Conservation (phyloP, 1,284 basidiomycete genomes). For the Mycena sp. region DNA sequence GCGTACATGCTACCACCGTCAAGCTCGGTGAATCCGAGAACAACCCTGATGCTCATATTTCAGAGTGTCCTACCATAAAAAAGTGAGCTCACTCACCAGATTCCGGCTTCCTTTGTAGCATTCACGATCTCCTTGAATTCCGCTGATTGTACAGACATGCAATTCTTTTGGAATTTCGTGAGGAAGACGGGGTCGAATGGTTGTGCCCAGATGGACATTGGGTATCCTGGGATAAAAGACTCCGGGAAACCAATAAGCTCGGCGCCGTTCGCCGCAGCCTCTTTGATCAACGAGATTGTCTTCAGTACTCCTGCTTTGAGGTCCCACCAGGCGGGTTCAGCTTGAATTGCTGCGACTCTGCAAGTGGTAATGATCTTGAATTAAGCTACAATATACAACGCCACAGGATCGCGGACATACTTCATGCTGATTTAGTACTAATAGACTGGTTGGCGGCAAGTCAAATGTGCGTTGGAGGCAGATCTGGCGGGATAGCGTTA, state of each 20-base stretch:
- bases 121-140: conserved; percentile 28
- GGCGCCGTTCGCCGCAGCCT: conserved; percentile 33
- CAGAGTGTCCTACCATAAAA: too few species aligned
- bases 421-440: not conserved
- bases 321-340: conserved; percentile 34
- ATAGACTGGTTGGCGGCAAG: too few species aligned
- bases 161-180: conserved; percentile 25
- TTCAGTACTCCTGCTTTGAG: conserved; percentile 31
- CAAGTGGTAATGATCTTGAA: not conserved
- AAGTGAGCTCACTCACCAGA: conserved; percentile 21
- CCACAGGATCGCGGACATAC: too few species aligned
- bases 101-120: conserved; percentile 27
- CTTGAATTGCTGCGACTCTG: conserved; percentile 34
- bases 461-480: too few species aligned
- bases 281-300: conserved; percentile 26
- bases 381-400: not conserved
- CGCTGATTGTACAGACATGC: conserved; percentile 17
- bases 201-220: conserved; percentile 28
- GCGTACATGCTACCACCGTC: conserved; percentile 33
- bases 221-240: conserved; percentile 36
- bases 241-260: conserved; percentile 34
- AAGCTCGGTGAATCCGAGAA: conserved; percentile 30
- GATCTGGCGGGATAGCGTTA: too few species aligned
- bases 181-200: conserved; percentile 28
- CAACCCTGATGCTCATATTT: too few species aligned